These are phyloP conservation scores for Leccinum disarticulatum DNA, from an alignment of 768 basidiomycete genomes.

Conservation along the genomic window DNA sequence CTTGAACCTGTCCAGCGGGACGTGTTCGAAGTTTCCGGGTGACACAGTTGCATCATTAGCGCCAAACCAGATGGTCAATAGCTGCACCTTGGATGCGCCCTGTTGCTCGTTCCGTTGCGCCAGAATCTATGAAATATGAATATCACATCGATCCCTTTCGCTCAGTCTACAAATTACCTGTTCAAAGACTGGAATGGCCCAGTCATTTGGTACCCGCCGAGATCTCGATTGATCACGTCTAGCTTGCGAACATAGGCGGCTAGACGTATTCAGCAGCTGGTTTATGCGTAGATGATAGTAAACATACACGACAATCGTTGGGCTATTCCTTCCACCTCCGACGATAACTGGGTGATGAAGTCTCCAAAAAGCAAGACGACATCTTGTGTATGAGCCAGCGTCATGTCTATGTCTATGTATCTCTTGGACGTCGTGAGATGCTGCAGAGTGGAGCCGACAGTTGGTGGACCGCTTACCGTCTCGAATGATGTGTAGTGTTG, in stretches of 20 bases:
- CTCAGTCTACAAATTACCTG: slow-evolving; percentile 43
- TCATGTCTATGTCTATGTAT: slow-evolving; percentile 43
- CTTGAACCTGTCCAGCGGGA: slow-evolving; percentile 65
- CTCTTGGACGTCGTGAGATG: not conserved
- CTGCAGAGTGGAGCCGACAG: not conserved
- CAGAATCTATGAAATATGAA: slow-evolving; percentile 48
- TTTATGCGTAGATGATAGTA: not conserved
- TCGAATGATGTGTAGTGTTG: not conserved
- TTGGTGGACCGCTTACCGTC: not conserved
- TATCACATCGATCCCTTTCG: not conserved
- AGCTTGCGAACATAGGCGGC: slow-evolving; percentile 78
- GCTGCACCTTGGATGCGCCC: slow-evolving; percentile 56
- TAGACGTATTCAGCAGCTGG: slow-evolving; percentile 28
- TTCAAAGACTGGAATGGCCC: slow-evolving; percentile 79
- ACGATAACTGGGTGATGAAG: slow-evolving; percentile 73
- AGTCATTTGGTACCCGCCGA: slow-evolving; percentile 82
- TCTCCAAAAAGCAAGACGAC: slow-evolving; percentile 78
- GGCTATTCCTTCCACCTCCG: slow-evolving; percentile 61
- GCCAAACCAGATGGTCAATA: slow-evolving; percentile 90
- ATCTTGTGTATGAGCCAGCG: slow-evolving; percentile 54
- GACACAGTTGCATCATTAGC: slow-evolving; percentile 81
- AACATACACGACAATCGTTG: slow-evolving; percentile 53
- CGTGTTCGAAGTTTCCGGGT: slow-evolving; percentile 65
- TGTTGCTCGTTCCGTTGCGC: slow-evolving; percentile 48
- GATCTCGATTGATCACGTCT: slow-evolving; percentile 85